A percentile compares a stretch with the other conserved stretches of the same genome.
Evolutionary conservation across 2,329 filamentous ascomycete genomes (phyloP).

Genomic region (Sclerotinia minor): DNA sequence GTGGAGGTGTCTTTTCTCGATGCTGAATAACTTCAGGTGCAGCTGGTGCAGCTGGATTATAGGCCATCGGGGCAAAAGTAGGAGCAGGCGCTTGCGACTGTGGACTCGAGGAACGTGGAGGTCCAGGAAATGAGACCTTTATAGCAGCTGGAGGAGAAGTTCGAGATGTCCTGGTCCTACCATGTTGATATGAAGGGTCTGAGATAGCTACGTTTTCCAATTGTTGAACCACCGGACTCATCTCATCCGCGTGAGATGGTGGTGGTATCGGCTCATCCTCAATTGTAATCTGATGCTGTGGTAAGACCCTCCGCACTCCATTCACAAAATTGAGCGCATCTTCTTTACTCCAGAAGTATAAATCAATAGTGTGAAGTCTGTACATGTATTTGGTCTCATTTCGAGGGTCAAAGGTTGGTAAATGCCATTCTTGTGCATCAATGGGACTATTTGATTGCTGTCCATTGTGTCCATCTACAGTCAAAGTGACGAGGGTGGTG

Average conservation of each 20-base stretch:
- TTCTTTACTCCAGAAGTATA: slow-evolving; percentile 77
- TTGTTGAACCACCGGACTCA: slow-evolving; percentile 72
- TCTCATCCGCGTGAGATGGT: slow-evolving; percentile 48
- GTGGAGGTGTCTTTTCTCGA: slow-evolving; percentile 77
- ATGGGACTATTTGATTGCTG: slow-evolving; percentile 31
- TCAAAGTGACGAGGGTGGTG: slow-evolving; percentile 67
- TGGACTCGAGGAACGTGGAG: slow-evolving; percentile 43
- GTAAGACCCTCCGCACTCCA: slow-evolving; percentile 64
- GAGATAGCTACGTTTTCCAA: slow-evolving; percentile 71
- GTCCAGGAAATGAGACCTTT: slow-evolving; percentile 35
- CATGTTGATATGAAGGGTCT: slow-evolving; percentile 51
- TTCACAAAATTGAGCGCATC: slow-evolving; percentile 72
- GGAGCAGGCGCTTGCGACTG: slow-evolving; percentile 43
- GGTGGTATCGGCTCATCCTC: slow-evolving; percentile 61
- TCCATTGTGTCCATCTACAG: slow-evolving; percentile 51
- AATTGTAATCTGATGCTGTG: slow-evolving; percentile 61
- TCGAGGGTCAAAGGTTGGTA: slow-evolving; percentile 68
- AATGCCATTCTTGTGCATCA: slow-evolving; percentile 66
- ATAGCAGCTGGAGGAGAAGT: slow-evolving; percentile 29
- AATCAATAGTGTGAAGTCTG: slow-evolving; percentile 70
- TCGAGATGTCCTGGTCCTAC: slow-evolving; percentile 36
- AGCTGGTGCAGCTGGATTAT: slow-evolving; percentile 76
- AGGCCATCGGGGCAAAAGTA: slow-evolving; percentile 61
- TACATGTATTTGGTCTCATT: slow-evolving; percentile 81
- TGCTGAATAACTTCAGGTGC: slow-evolving; percentile 71